phyloP scores from a whole-genome alignment of 2,329 filamentous ascomycete genomes.

The Xylaria hypoxylon region DNA sequence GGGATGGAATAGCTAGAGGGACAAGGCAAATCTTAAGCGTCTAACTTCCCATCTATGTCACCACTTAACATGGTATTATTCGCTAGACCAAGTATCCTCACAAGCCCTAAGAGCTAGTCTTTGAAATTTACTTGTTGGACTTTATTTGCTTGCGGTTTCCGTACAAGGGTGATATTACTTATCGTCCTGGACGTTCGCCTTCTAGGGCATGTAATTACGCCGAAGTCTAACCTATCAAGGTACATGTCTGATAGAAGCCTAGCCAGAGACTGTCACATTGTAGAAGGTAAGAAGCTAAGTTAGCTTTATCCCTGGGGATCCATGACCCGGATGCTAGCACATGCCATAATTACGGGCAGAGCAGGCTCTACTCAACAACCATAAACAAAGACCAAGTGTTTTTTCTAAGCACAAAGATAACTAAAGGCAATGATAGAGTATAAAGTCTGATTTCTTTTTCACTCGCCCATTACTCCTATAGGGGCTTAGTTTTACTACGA shows the following conservation, averaged over 20 bases:
- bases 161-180: conserved; percentile 1
- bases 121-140: conserved; percentile 3
- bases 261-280: too few species aligned
- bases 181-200: conserved; percentile 1
- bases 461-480: background rate
- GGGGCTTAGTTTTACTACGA: background rate
- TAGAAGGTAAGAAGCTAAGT: too few species aligned
- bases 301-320: too few species aligned
- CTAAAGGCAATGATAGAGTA: background rate
- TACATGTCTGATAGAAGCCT: too few species aligned
- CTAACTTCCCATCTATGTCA: background rate
- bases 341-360: conserved; percentile 3
- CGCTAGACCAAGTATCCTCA: conserved; percentile 3
- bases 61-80: conserved; percentile 10
- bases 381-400: background rate
- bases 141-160: background rate
- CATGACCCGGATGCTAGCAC: background rate
- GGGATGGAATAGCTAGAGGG: conserved; percentile 9
- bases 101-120: conserved; percentile 2
- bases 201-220: conserved; percentile 6
- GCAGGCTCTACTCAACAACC: background rate
- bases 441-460: background rate
- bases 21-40: conserved; percentile 6
- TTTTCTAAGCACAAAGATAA: background rate
- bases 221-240: background rate